These are phyloP conservation scores for Chalara sp. DNA, from an alignment of 2,329 filamentous ascomycete species.

Conservation along the genomic window DNA sequence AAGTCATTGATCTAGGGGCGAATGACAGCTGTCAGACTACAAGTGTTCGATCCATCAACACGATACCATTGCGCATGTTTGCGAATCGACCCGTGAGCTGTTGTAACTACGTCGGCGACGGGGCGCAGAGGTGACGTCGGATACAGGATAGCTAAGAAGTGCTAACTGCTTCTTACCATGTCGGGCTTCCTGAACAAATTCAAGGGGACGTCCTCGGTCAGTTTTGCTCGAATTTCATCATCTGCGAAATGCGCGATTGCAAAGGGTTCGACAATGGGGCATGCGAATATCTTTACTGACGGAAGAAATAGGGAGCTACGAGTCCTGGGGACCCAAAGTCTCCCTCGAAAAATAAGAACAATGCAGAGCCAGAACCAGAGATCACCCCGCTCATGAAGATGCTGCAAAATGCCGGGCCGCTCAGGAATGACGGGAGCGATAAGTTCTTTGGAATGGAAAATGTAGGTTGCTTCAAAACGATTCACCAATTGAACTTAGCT, in stretches of 20 bases:
- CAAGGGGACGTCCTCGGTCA: conserved; percentile 47
- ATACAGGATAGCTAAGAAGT: not conserved
- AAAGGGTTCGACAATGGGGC: too few species aligned
- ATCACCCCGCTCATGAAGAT: conserved; percentile 63
- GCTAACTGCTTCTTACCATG: conserved; percentile 32
- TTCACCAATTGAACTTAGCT: not conserved
- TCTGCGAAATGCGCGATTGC: not conserved
- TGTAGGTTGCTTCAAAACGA: conserved; percentile 47
- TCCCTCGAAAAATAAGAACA: conserved; percentile 20
- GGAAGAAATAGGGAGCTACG: conserved; percentile 11
- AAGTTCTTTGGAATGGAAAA: conserved; percentile 99
- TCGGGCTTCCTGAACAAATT: conserved; percentile 53
- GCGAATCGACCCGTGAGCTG: conserved; percentile 5
- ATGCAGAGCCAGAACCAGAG: conserved; percentile 37
- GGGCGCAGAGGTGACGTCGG: too few species aligned
- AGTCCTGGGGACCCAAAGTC: conserved; percentile 16
- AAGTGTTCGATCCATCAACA: too few species aligned
- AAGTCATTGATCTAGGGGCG: too few species aligned
- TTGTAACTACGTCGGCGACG: conserved; percentile 8
- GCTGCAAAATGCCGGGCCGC: conserved; percentile 71
- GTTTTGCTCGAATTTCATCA: conserved; percentile 23
- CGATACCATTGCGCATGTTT: conserved; percentile 12
- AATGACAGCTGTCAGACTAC: too few species aligned
- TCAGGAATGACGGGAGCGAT: conserved; percentile 84
- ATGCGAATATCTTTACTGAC: conserved; percentile 6